A percentile compares a stretch with the other conserved stretches of the same genome.
Conservation (phyloP, 2,329 filamentous ascomycete species). For the Zymoseptoria pseudotritici region DNA sequence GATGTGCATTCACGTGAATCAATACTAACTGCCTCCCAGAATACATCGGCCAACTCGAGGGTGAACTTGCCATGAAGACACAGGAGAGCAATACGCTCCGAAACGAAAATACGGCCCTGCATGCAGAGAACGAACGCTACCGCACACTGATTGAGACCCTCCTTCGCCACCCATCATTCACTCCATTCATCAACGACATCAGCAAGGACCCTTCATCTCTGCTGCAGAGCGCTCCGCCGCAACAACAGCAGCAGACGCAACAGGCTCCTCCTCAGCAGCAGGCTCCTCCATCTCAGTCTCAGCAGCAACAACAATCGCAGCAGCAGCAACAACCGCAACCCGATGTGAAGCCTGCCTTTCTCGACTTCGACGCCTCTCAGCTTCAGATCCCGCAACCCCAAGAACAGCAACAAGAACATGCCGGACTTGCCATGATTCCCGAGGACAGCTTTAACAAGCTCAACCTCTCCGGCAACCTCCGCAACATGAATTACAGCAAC, state of each 20-base stretch:
- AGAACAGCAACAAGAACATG: slow-evolving; percentile 35
- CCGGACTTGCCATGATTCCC: slow-evolving; percentile 76
- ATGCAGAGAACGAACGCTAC: slow-evolving; percentile 50
- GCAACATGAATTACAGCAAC: slow-evolving; percentile 41
- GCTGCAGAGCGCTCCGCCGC: slow-evolving; percentile 11
- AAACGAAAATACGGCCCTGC: slow-evolving; percentile 60
- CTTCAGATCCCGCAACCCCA: slow-evolving; percentile 25
- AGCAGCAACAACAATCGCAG: slow-evolving; percentile 30
- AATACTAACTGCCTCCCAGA: slow-evolving; percentile 58
- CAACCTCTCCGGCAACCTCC: slow-evolving; percentile 51
- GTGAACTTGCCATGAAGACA: slow-evolving; percentile 74
- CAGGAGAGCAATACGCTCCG: slow-evolving; percentile 77
- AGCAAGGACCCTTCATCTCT: slow-evolving; percentile 33
- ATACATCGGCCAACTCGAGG: slow-evolving; percentile 92
- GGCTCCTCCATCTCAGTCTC: slow-evolving; percentile 12
- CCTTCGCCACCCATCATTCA: slow-evolving; percentile 43
- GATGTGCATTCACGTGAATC: neutral
- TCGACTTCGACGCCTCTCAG: slow-evolving; percentile 33
- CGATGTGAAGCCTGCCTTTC: slow-evolving; percentile 29
- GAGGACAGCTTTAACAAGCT: slow-evolving; percentile 74
- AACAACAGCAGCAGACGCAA: slow-evolving; percentile 22
- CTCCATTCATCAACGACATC: slow-evolving; percentile 39
- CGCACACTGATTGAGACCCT: slow-evolving; percentile 71
- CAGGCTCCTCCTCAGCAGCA: slow-evolving; percentile 19
- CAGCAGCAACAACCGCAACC: slow-evolving; percentile 20